phyloP scores from a whole-genome alignment of 2,329 filamentous ascomycete genomes.

The Microdochium trichocladiopsis region DNA sequence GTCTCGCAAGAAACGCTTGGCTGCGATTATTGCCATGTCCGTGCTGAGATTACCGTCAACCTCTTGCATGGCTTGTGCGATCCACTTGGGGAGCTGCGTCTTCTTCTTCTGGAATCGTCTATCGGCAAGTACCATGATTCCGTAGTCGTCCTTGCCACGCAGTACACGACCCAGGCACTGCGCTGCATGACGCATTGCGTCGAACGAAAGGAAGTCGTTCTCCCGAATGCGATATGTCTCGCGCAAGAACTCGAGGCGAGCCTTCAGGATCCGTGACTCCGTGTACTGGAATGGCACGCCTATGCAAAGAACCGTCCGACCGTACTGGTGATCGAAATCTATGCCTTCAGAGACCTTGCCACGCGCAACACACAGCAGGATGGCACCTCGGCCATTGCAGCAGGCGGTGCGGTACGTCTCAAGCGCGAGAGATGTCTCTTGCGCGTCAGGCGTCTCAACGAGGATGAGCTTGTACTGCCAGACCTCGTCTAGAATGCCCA shows the following conservation, averaged over 20 bases:
- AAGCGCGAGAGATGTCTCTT: conserved; percentile 90
- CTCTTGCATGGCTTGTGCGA: conserved; percentile 78
- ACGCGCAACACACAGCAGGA: conserved; percentile 89
- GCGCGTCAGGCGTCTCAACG: conserved; percentile 93
- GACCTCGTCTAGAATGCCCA: conserved; percentile 94
- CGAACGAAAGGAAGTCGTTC: conserved; percentile 96
- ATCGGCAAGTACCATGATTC: conserved; percentile 98
- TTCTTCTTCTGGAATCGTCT: conserved; percentile 90
- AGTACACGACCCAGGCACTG: conserved; percentile 94
- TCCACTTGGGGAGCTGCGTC: conserved; percentile 91
- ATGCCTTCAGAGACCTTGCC: conserved; percentile 98
- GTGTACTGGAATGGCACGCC: conserved; percentile 99
- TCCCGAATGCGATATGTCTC: conserved; percentile 96
- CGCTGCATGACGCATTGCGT: conserved; percentile 97
- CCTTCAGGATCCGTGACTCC: conserved; percentile 93
- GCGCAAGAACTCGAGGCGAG: conserved; percentile 87
- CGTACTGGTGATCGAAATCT: conserved; percentile 98
- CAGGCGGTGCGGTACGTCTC: conserved; percentile 97
- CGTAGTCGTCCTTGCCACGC: conserved; percentile 95
- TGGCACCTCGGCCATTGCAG: conserved; percentile 90
- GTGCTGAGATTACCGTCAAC: conserved; percentile 86
- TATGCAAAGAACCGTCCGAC: conserved; percentile 90
- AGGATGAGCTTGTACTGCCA: conserved; percentile 99
- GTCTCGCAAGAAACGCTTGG: conserved; percentile 79
- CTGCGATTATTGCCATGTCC: conserved; percentile 86